phyloP scores from a whole-genome alignment of 352 stramenopile species.

The Discostella stelligera region DNA sequence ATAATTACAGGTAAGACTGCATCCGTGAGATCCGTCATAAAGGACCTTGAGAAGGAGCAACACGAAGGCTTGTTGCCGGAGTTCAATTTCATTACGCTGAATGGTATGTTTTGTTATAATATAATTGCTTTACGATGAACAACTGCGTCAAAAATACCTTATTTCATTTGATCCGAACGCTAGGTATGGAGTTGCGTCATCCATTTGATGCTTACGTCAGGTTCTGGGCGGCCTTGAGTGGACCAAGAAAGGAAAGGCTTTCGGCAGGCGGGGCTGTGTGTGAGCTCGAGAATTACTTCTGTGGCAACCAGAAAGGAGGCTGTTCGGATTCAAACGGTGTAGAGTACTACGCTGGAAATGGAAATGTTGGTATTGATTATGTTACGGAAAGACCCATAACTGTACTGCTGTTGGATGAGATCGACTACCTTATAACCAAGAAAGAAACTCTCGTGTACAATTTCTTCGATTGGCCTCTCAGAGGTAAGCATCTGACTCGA shows the following conservation, averaged over 20 bases:
- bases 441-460: conserved; percentile 86
- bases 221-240: conserved; percentile 79
- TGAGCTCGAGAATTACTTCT: conserved; percentile 79
- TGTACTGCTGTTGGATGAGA: conserved; percentile 85
- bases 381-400: conserved; percentile 41
- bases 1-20: too few species aligned
- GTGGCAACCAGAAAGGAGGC: conserved; percentile 11
- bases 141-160: too few species aligned
- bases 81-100: conserved; percentile 53
- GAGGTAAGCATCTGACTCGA: conserved; percentile 12
- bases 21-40: conserved; percentile 77
- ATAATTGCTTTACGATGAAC: too few species aligned
- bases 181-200: conserved; percentile 84
- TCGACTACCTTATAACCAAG: conserved; percentile 85
- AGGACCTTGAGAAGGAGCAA: conserved; percentile 64
- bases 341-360: conserved; percentile 12
- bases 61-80: conserved; percentile 54
- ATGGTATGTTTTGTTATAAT: too few species aligned
- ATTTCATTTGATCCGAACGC: conserved; percentile 76
- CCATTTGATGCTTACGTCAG: conserved; percentile 83
- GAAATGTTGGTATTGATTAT: conserved; percentile 4
- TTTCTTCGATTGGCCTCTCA: conserved; percentile 86
- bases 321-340: conserved; percentile 17
- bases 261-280: conserved; percentile 49
- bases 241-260: conserved; percentile 46